Evolutionary conservation across 139 green algal genomes (phyloP), one percentile per base, ranked within the genome.

Genomic region (Volvox reticuliferus): DNA sequence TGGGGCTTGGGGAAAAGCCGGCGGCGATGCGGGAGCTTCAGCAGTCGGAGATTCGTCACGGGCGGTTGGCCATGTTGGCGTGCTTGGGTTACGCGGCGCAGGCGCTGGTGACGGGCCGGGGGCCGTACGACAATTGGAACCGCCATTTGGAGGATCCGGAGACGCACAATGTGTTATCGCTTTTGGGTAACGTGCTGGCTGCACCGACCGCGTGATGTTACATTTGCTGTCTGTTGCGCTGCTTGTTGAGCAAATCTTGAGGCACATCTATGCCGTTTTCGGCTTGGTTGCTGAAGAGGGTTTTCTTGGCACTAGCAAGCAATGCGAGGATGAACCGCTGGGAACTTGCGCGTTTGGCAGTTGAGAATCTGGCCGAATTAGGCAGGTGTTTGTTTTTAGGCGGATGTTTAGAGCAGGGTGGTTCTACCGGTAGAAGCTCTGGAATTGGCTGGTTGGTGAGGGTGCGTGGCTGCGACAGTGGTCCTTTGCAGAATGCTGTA

Each of bases 41-140:
- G 86, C 65, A 89, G 91, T 71, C 83, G 63, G 90, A 96, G 94
- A 93, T 96, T 63, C 93, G 93, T 79, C 93, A 96, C 88, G 94
- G 92, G 18, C 86, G 94, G 21, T 88, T 96, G 17, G 94, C 94
- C 28, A 96, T 96, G 94, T 44, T 95, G 78, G 90, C 94, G 44
- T 93, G 92, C 67, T 86, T 96, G 68, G 94, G 91, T 30, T 93
- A 94, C 79, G 76, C 89, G 37, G 91, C 87, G 33, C 87, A 93
- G 92, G 92, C 89, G 71, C 50, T 68, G 55, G 87, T 92, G 63
- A 88, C 88, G 65, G 79, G 79, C 3, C 26, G 77, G 21, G 90
- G 90, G 62, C 90, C 90, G 35, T 93, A 93, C 90, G n/a, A 61
- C 37, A 87, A 82, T 30, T 89, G 77, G 24, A 62, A 87, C 22